These are phyloP conservation scores for Rhizophora mangle DNA, from an alignment of 345 rosid species.

Conservation along the genomic window DNA sequence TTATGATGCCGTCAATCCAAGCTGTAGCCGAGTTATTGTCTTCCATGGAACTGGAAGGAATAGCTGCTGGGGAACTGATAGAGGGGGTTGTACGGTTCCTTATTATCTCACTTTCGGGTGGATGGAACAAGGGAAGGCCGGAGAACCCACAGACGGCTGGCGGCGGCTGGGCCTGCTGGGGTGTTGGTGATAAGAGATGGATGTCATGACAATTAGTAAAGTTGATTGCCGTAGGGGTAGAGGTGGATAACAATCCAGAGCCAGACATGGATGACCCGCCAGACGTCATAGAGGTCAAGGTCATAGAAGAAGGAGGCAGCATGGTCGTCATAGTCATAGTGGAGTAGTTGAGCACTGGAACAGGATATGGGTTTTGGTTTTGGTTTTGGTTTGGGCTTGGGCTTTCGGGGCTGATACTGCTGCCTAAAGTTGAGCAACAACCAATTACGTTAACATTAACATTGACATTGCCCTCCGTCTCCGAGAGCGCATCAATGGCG, in stretches of 20 bases:
- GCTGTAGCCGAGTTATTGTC: conserved; percentile 58
- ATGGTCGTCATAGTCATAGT: conserved; percentile 34
- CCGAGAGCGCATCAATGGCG: conserved; percentile 1
- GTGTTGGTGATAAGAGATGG: not conserved
- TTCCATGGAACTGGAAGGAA: conserved; percentile 37
- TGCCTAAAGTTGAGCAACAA: conserved; percentile 1
- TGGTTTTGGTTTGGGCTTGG: conserved; percentile 18
- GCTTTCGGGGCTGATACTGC: not conserved
- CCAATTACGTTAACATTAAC: not conserved
- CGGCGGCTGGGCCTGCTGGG: conserved; percentile 21
- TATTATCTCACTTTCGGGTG: conserved; percentile 39
- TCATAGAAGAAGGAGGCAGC: conserved; percentile 15
- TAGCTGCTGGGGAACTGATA: conserved; percentile 12
- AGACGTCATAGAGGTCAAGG: conserved; percentile 52
- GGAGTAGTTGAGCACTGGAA: conserved; percentile 58
- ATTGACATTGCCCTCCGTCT: not conserved
- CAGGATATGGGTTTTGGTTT: conserved; percentile 21
- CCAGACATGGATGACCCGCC: conserved; percentile 23
- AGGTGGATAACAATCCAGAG: conserved; percentile 37
- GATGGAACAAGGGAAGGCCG: conserved; percentile 84
- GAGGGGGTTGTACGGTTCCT: conserved; percentile 21
- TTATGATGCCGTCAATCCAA: conserved; percentile 88
- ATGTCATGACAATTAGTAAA: conserved; percentile 24
- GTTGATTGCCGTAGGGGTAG: conserved; percentile 29
- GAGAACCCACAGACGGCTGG: conserved; percentile 92